Evolutionary conservation across 2,329 filamentous ascomycete species (phyloP), one percentile per base, ranked within the genome.

Genomic region (Ophiostoma sp.): DNA sequence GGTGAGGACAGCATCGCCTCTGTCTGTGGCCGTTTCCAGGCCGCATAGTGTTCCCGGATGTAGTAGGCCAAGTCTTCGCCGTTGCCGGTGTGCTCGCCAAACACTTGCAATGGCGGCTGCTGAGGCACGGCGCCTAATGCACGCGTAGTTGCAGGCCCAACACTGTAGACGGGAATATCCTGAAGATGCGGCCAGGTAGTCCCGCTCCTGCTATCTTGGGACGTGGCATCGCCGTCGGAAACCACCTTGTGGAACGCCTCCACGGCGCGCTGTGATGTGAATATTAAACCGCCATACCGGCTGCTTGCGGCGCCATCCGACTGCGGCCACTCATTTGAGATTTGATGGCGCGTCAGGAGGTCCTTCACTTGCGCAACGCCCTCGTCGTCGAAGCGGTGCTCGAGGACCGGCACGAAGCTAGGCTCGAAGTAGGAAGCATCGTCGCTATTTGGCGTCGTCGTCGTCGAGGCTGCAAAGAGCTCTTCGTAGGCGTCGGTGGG

Each of bases 251-350:
- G 83, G 78, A 96, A 94, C 0, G 91, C 92, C 80, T 96, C 93
- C 2, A 96, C 93, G 0, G 93, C 92, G 68, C 93, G 87, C 80
- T 96, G 93, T 8, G 92, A 95, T 1, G 93, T 96, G 79, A 96
- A 95, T 69, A 96, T 90, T 73, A 95, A 83, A n/a, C 92, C 93
- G 5, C 92, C 92, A 78, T 93, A 95, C 75, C 1, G 70, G 77
- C 63, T 83, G n/a, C 15, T 11, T 36, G 17, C 15, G 22, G n/a
- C 3, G 6, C 7, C 22, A 5, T 12, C 28, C 42, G 39, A 7
- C n/a, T 50, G 6, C 19, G 39, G 25, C 31, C 19, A 19, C 9
- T 25, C 25, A 22, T 55, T 59, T 8, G 33, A 82, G 74, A 91
- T 85, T 19, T 78, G 76, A 31, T 79, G 81, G 1, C 78, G 76